Evolutionary conservation across 306 rosid species (phyloP).

Genomic region (Cucurbita ficifolia): DNA sequence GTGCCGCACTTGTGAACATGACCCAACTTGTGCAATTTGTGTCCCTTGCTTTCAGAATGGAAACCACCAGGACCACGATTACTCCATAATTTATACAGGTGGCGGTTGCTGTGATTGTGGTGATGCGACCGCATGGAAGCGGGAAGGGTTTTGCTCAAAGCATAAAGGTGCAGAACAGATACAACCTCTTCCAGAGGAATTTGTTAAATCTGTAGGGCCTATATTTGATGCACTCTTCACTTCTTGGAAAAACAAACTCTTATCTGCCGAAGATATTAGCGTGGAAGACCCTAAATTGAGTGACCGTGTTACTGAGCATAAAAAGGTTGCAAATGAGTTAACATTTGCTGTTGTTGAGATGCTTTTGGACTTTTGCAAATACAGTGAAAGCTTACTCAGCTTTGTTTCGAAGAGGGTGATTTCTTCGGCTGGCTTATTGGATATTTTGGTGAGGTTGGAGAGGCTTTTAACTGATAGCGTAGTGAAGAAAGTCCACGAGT

Average conservation of each 20-base stretch:
- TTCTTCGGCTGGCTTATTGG: constrained; percentile 41
- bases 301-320: constrained; percentile 22
- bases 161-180: constrained; percentile 87
- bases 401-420: constrained; percentile 52
- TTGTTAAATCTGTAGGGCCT: constrained; percentile 42
- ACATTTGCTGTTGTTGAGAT: constrained; percentile 65
- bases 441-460: constrained; percentile 60
- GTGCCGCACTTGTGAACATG: constrained; percentile 83
- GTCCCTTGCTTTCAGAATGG: constrained; percentile 94
- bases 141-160: constrained; percentile 82
- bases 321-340: constrained; percentile 54
- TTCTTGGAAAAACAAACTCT: constrained; percentile 52
- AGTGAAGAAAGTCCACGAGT: constrained; percentile 63
- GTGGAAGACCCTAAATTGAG: constrained; percentile 26
- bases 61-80: constrained; percentile 73
- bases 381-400: constrained; percentile 94
- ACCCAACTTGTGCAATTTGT: constrained; percentile 90
- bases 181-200: constrained; percentile 59
- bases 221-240: constrained; percentile 53
- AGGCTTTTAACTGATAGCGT: constrained; percentile 41
- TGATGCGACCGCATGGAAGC: constrained; percentile 93
- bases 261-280: constrained; percentile 18
- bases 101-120: constrained; percentile 99
- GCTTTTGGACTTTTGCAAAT: constrained; percentile 74
- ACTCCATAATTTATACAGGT: constrained; percentile 56